Evolutionary conservation across 2,329 filamentous ascomycete species (phyloP).

Genomic region (Sporothrix inflata): DNA sequence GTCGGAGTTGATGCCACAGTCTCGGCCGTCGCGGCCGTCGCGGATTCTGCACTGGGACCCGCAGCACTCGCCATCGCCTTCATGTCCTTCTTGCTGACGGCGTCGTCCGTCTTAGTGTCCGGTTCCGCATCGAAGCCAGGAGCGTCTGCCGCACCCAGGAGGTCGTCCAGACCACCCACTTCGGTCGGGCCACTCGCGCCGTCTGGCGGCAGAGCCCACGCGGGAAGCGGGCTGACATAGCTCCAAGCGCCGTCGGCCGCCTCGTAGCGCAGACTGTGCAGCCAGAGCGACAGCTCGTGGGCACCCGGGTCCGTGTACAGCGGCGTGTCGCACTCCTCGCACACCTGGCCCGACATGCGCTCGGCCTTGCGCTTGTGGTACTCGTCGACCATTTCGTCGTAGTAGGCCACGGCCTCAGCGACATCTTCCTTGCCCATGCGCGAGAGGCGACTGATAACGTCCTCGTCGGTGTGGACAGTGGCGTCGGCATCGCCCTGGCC

Average conservation of each 20-base stretch:
- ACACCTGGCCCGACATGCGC: slow-evolving; percentile 85
- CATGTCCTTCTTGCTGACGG: not conserved
- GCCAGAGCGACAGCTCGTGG: slow-evolving; percentile 90
- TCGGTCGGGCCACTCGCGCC: slow-evolving; percentile 72
- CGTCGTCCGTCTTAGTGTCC: slow-evolving; percentile 15
- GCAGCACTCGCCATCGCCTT: not conserved
- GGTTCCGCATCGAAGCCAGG: slow-evolving; percentile 36
- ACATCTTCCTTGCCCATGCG: slow-evolving; percentile 95
- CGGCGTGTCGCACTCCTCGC: slow-evolving; percentile 80
- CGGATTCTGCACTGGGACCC: not conserved
- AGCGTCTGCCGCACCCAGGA: slow-evolving; percentile 55
- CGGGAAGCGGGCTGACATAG: slow-evolving; percentile 81
- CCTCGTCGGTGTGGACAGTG: slow-evolving; percentile 75
- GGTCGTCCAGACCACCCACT: slow-evolving; percentile 62
- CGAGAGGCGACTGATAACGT: slow-evolving; percentile 82
- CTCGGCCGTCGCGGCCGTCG: not conserved
- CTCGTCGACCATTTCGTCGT: slow-evolving; percentile 88
- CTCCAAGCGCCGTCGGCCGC: slow-evolving; percentile 82
- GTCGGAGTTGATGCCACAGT: not conserved
- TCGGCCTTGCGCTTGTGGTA: slow-evolving; percentile 92
- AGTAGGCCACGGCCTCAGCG: slow-evolving; percentile 87
- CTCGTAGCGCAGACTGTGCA: slow-evolving; percentile 90
- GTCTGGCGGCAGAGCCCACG: slow-evolving; percentile 82
- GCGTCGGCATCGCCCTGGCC: slow-evolving; percentile 69
- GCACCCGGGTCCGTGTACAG: slow-evolving; percentile 89